Evolutionary conservation across 1,139 yeast species (phyloP), one percentile per base, ranked within the genome.

Genomic region (Blastobotrys capitulatus): DNA sequence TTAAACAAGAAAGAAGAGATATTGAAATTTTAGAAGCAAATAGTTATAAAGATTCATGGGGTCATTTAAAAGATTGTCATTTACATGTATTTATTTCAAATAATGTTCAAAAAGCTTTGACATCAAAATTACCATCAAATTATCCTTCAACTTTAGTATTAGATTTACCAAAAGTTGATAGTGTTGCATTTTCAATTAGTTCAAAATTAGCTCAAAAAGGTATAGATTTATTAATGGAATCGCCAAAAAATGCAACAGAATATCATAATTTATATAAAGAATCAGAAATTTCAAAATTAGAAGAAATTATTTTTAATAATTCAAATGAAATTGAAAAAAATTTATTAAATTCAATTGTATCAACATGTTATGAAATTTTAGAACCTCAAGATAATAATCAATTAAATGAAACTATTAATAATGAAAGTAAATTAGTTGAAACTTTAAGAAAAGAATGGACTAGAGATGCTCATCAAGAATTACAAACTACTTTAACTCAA

Each of bases 401-500:
- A 18, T 39, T 51, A 34, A 51, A 56, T 12, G 22, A 35, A 18
- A 26, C 52, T 12, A 46, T 50, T 8, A 52, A 52, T 15, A 25
- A 38, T 9, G 63, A 60, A 29, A 47, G 57, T 1, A 50, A 51
- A 13, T 53, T 54, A 18, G 54, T 64, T 38, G 46, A 51, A 29
- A 38, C 49, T 3, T 55, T 64, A 38, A 59, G 71, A 34, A 48
- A 55, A 13, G 49, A 59, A 19, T 70, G 74, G 74, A 57, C 72
- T 1, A 52, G 55, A 12, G 54, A 55, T 6, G 73, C 74, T 1
- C 74, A 70, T 51, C 52, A 56, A 19, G 74, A 70, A 54, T 60
- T 70, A 16, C 72, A 71, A 51, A 60, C 65, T 8, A 53, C 54
- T 12, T 57, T 69, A 7, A 51, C 59, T 10, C 59, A 59, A 13